phyloP scores from a whole-genome alignment of 352 stramenopile species.

The Phytopythium montanum region DNA sequence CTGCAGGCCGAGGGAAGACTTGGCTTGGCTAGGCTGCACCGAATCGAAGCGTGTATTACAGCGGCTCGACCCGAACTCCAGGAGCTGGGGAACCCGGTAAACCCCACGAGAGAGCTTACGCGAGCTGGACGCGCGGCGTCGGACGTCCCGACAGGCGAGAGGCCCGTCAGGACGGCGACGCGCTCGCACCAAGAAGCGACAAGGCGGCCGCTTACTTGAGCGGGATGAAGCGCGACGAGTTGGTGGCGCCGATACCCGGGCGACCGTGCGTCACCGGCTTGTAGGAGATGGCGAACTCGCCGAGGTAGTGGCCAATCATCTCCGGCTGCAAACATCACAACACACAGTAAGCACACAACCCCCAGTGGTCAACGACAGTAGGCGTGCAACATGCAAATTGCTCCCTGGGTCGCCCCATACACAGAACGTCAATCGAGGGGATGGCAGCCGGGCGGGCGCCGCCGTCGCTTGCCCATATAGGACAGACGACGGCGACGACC shows the following conservation, averaged over 20 bases:
- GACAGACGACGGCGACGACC: neutral
- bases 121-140: conserved; percentile 13
- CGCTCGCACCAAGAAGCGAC: neutral
- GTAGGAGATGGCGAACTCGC: conserved; percentile 99
- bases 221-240: conserved; percentile 98
- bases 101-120: conserved; percentile 20
- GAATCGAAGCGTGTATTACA: conserved; percentile 79
- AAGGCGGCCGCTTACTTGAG: conserved; percentile 94
- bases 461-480: neutral
- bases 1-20: neutral
- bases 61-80: conserved; percentile 56
- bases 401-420: conserved; percentile 88
- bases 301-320: conserved; percentile 99
- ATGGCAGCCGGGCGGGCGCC: conserved; percentile 43
- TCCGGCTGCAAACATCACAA: conserved; percentile 77
- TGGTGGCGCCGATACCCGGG: conserved; percentile 98
- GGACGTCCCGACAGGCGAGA: neutral
- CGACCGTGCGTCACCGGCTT: conserved; percentile 98
- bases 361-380: conserved; percentile 2
- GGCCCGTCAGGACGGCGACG: neutral
- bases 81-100: conserved; percentile 23
- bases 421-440: conserved; percentile 83
- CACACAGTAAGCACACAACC: conserved; percentile 19
- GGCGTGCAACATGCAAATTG: conserved; percentile 18
- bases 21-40: conserved; percentile 6